Percentiles rank a stretch among this genome's conserved stretches.
Evolutionary conservation across 371 early-diverging fungal species (phyloP).

Genomic region (Mucor mucedo): DNA sequence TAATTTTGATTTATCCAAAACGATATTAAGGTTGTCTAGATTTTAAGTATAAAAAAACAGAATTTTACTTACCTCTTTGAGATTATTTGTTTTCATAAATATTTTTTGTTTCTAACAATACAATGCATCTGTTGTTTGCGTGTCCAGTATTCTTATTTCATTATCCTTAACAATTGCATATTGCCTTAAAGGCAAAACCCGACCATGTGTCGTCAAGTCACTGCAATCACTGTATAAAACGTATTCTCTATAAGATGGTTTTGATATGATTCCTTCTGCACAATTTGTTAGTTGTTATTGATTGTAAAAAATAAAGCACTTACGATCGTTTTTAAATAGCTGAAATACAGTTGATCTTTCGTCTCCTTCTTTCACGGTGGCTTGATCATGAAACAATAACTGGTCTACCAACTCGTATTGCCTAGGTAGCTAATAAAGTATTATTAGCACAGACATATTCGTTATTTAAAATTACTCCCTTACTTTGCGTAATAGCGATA

Average conservation of each 20-base stretch:
- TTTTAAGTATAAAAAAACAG: too few relatives aligned
- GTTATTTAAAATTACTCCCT: neutral
- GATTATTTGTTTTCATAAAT: too few relatives aligned
- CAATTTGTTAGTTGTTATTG: neutral
- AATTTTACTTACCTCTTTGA: too few relatives aligned
- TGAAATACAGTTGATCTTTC: conserved; percentile 70
- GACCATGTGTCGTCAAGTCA: conserved; percentile 20
- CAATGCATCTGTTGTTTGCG: conserved; percentile 41
- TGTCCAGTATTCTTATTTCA: conserved; percentile 46
- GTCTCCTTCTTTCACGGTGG: conserved; percentile 57
- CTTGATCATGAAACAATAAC: conserved; percentile 50
- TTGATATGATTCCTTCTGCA: conserved; percentile 43
- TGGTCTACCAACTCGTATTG: conserved; percentile 71
- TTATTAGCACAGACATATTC: neutral
- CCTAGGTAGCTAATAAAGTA: conserved; percentile 60
- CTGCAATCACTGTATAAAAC: conserved; percentile 44
- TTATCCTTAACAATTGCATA: conserved; percentile 46
- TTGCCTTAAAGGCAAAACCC: conserved; percentile 35
- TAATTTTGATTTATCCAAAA: too few relatives aligned
- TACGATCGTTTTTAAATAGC: conserved; percentile 62
- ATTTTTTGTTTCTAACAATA: conserved; percentile 22
- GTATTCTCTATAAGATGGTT: conserved; percentile 58
- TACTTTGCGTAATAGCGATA: conserved; percentile 69
- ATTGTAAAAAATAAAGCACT: neutral
- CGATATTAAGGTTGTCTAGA: too few relatives aligned